A percentile compares a stretch with the other conserved stretches of the same genome.
These are phyloP conservation scores for Phytophthora pini DNA, from an alignment of 352 stramenopile species.

Conservation along the genomic window DNA sequence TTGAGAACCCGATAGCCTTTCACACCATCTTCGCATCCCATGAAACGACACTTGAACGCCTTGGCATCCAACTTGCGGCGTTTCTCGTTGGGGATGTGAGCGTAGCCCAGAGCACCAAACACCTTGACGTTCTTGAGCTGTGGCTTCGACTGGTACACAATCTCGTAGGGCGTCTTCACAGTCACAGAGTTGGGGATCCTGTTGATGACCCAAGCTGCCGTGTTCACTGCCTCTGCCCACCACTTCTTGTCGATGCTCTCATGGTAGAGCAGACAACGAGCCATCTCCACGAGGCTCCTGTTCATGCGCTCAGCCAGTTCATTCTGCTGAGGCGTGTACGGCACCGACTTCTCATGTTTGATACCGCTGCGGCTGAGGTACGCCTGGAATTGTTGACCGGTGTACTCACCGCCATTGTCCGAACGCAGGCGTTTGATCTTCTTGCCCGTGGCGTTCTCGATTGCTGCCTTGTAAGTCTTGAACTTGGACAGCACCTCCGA, in stretches of 20 bases:
- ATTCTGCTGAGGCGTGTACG: background rate
- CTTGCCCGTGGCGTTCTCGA: background rate
- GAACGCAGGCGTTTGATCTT: background rate
- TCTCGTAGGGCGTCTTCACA: slow-evolving; percentile 25
- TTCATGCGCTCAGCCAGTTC: background rate
- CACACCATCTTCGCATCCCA: no score
- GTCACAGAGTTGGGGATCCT: background rate
- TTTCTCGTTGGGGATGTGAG: background rate
- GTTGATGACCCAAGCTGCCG: background rate
- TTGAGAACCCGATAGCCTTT: no score
- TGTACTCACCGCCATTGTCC: background rate
- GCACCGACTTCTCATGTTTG: slow-evolving; percentile 2
- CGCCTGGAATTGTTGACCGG: background rate
- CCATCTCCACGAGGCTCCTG: background rate
- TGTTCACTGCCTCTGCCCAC: background rate
- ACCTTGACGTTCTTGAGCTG: slow-evolving; percentile 16
- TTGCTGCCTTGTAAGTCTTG: no score
- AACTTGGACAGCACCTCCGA: no score
- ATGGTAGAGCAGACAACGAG: slow-evolving; percentile 8
- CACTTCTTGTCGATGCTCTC: background rate
- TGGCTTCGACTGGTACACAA: background rate
- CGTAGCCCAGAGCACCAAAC: slow-evolving; percentile 15
- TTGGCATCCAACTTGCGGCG: background rate
- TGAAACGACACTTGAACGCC: no score
- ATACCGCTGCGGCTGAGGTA: background rate